Conservation (phyloP, 73 alveolate species). For the Symbiodinium pilosum region DNA sequence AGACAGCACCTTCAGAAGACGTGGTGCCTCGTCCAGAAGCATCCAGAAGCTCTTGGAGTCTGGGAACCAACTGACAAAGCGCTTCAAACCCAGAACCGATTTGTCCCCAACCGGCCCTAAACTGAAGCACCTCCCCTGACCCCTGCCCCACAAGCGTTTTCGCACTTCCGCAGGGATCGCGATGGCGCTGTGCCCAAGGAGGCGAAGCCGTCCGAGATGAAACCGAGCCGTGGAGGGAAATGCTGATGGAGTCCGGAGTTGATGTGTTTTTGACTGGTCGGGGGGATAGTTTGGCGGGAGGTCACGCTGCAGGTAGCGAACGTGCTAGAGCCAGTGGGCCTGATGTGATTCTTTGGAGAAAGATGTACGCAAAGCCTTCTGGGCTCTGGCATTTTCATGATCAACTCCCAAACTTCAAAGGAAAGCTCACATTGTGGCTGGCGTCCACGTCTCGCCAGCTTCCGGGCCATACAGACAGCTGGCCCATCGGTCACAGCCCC, state of each 20-base stretch:
- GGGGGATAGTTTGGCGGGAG: no score
- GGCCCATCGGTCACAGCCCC: neutral
- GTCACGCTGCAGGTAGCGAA: no score
- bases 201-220: neutral
- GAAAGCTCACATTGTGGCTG: slow-evolving; percentile 3
- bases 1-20: slow-evolving; percentile 14
- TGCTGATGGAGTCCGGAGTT: no score
- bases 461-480: neutral
- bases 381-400: no score
- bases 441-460: neutral
- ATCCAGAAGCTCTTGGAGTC: neutral
- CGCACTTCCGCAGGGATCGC: neutral
- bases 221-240: neutral
- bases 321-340: no score
- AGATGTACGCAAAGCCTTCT: no score
- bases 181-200: neutral
- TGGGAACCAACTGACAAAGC: no score
- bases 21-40: slow-evolving; percentile 9
- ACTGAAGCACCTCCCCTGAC: neutral
- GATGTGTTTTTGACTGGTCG: no score
- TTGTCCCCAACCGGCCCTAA: no score
- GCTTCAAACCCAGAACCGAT: no score
- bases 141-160: neutral
- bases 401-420: neutral
- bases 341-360: no score